A percentile compares a stretch with the other conserved stretches of the same genome.
phyloP scores from a whole-genome alignment of 2,329 filamentous ascomycete species.

The Bipolaris zeicola region DNA sequence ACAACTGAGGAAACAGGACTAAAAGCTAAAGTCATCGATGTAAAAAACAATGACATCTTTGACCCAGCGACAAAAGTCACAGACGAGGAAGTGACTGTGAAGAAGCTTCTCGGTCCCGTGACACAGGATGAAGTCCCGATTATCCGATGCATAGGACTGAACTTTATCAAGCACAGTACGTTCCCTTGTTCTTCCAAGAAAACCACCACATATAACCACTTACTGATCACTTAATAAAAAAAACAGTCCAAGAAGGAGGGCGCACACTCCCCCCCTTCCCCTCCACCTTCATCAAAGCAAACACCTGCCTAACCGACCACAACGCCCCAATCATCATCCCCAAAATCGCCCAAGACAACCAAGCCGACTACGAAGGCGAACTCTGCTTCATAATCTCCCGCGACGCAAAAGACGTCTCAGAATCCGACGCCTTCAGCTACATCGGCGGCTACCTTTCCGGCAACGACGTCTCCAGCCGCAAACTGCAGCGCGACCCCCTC shows the following conservation, averaged over 20 bases:
- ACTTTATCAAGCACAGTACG: conserved; percentile 63
- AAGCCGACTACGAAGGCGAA: conserved; percentile 52
- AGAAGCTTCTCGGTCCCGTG: conserved; percentile 60
- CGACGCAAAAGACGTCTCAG: conserved; percentile 57
- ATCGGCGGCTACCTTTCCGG: conserved; percentile 61
- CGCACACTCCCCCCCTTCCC: conserved; percentile 58
- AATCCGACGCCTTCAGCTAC: conserved; percentile 54
- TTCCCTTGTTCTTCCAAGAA: background rate
- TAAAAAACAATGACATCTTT: conserved; percentile 56
- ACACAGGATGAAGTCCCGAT: conserved; percentile 59
- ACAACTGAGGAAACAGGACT: conserved; percentile 56
- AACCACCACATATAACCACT: no score
- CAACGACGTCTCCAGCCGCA: conserved; percentile 62
- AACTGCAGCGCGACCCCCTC: conserved; percentile 57
- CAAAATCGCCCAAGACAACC: conserved; percentile 55
- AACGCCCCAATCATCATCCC: conserved; percentile 54
- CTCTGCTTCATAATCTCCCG: conserved; percentile 58
- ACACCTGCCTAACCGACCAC: conserved; percentile 50
- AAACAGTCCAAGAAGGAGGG: conserved; percentile 57
- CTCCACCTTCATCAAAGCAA: conserved; percentile 58
- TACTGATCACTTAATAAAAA: background rate
- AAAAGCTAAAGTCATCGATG: conserved; percentile 57
- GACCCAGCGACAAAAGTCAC: conserved; percentile 58
- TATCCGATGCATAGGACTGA: conserved; percentile 63
- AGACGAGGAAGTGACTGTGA: conserved; percentile 60